Evolutionary conservation across 768 basidiomycete species (phyloP), one percentile per base, ranked within the genome.

Genomic region (Suillus variegatus): DNA sequence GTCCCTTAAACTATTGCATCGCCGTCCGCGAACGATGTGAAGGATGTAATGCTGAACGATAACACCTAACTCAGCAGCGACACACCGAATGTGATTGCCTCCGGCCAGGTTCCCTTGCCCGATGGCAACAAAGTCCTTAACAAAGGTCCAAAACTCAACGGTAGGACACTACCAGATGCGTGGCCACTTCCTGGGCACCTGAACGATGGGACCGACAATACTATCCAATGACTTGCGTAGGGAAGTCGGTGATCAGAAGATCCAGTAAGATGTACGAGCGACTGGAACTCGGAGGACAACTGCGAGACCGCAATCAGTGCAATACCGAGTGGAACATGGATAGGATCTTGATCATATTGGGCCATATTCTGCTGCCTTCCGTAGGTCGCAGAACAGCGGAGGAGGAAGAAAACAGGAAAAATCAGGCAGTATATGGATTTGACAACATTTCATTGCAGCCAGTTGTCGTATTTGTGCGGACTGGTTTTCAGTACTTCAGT

Each of bases 81-180:
- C 51, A 32, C 25, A 52, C 51, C 13, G 6, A 49, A 49, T 6
- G n/a, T 25, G 22, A 22, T 22, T 22, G 12, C n/a, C n/a, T 22
- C 12, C 2, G 5, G n/a, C 22, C 13, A 14, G 47, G 13, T 32
- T 32, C 6, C 6, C 32, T 32, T 32, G 32, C 32, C 32, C 6
- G 6, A 32, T 32, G 32, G 32, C 32, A 32, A 32, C 32, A 32
- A 32, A 32, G 32, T 32, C 32, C 32, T 32, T 32, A 6, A 32
- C 32, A 32, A 32, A 32, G 6, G 32, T 32, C 32, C 32, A 6
- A 32, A 82, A 77, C 12, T 55, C 66, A 1, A 74, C 71, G 0
- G 67, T 66, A 4, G 74, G 74, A 28, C 70, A 74, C 73, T 74
- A 75, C 74, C 74, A 75, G 32, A 75, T 49, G 20, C 74, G 70